Conservation (phyloP, 257 asterid species). For the Scutellaria baicalensis region DNA sequence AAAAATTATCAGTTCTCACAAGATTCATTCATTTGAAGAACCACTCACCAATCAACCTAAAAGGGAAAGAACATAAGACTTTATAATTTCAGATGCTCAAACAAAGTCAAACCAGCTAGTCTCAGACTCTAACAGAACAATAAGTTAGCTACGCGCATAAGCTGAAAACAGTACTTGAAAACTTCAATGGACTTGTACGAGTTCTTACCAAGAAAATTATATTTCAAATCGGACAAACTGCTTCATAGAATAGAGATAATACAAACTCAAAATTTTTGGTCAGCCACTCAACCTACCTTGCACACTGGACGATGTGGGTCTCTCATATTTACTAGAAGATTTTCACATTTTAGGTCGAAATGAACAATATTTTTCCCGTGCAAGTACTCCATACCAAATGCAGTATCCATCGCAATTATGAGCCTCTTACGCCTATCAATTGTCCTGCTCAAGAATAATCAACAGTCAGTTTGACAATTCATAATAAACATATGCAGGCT, state of each 20-base stretch:
- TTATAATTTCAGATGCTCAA: neutral
- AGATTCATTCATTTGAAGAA: neutral
- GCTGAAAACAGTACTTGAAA: neutral
- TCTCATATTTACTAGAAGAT: slow-evolving; percentile 92
- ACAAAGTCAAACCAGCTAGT: neutral
- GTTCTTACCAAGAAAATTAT: neutral
- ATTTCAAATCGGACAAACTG: neutral
- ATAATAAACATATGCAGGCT: neutral
- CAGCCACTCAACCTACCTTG: slow-evolving; percentile 49
- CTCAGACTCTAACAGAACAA: neutral
- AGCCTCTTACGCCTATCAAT: slow-evolving; percentile 97
- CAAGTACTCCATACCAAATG: slow-evolving; percentile 97
- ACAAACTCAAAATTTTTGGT: neutral
- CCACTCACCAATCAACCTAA: neutral
- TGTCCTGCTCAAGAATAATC: slow-evolving; percentile 49
- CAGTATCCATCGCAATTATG: slow-evolving; percentile 94
- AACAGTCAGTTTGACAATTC: neutral
- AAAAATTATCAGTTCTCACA: neutral
- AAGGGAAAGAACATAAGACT: neutral
- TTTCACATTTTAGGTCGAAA: slow-evolving; percentile 96
- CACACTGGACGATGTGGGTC: slow-evolving; percentile 99
- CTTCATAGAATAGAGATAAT: neutral
- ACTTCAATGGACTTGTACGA: neutral
- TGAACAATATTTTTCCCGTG: slow-evolving; percentile 96
- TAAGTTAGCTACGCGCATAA: neutral